A percentile compares a stretch with the other conserved stretches of the same genome.
phyloP scores from a whole-genome alignment of 2,329 filamentous ascomycete genomes.

The Leptoxyphium fumago region DNA sequence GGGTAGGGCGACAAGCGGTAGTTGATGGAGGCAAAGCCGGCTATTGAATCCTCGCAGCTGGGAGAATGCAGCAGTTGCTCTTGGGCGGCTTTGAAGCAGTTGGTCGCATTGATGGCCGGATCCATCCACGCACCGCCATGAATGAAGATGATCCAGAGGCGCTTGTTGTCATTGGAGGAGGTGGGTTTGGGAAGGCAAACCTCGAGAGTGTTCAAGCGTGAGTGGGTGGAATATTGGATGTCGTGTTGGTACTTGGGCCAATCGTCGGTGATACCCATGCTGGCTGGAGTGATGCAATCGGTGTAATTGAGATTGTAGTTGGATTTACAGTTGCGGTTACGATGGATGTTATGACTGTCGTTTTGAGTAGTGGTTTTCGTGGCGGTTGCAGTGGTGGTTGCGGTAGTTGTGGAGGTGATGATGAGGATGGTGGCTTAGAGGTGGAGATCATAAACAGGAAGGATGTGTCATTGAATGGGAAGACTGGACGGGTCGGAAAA shows the following conservation, averaged over 20 bases:
- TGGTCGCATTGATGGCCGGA: slow-evolving; percentile 24
- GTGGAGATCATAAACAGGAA: too few species aligned
- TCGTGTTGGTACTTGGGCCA: slow-evolving; percentile 13
- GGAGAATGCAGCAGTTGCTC: slow-evolving; percentile 6
- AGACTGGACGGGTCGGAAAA: too few species aligned
- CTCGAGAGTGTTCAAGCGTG: slow-evolving; percentile 27
- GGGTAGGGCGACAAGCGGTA: slow-evolving; percentile 46
- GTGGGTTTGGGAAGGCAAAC: slow-evolving; percentile 25
- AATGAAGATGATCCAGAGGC: slow-evolving; percentile 26
- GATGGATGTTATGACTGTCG: too few species aligned
- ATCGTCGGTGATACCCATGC: slow-evolving; percentile 8
- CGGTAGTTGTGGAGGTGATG: too few species aligned
- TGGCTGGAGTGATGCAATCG: not conserved
- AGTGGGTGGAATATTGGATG: slow-evolving; percentile 16
- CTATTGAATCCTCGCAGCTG: slow-evolving; percentile 25
- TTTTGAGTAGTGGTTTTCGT: too few species aligned
- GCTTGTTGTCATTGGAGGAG: slow-evolving; percentile 6
- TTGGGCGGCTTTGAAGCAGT: slow-evolving; percentile 19
- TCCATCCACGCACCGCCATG: slow-evolving; percentile 38
- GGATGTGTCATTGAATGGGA: too few species aligned
- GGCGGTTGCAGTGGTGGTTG: too few species aligned
- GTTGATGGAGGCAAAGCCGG: slow-evolving; percentile 49
- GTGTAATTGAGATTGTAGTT: too few species aligned
- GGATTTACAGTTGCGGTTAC: too few species aligned
- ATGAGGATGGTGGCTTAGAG: too few species aligned